Evolutionary conservation across 208 protist genomes (phyloP), one percentile per base, ranked within the genome.

Genomic region (Blechomonas ayalai): DNA sequence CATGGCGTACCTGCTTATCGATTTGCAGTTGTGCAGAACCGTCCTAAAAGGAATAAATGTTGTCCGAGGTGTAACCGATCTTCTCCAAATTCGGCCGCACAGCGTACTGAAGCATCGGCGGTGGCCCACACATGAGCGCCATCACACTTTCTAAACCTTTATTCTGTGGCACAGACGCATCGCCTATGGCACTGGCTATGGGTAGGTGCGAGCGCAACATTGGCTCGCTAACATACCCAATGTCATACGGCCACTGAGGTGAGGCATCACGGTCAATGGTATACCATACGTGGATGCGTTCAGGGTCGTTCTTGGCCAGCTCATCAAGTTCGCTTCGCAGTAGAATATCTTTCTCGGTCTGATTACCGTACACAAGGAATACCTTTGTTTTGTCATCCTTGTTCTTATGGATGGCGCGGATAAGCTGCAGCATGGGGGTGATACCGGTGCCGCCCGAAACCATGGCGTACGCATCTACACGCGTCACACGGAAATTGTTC

Each of bases 381-480:
- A 95, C 59, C 45, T 83, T 53, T 7, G 90, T 96, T 37, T 52
- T 68, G 64, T 96, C 90, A 28, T 67, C 35, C 22, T 59, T 62
- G 27, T 67, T 44, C 57, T 80, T 75, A 25, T 79, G 44, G 46
- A 95, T 91, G 25, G 86, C 86, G 22, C 68, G 64, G 19, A 96
- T 90, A 25, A 97, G 63, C 70, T 97, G 92, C 31, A 95, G 50
- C 34, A 94, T 82, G 0, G 92, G 92, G 10, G 92, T 97, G 64
- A 97, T 95, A 37, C 92, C 92, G 2, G 86, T 90, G 45, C 92
- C 85, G 24, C 85, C 85, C 3, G 76, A 77, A 9, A 90, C 49
- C 42, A 84, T 82, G 1, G 72, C 68, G 47, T 79, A 83, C 25
- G 67, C 67, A 35, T 71, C 61, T 18, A 73, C 29, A 34, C 29